A percentile compares a stretch with the other conserved stretches of the same genome.
Evolutionary conservation across 257 asterid species (phyloP).

Genomic region (Perilla frutescens): DNA sequence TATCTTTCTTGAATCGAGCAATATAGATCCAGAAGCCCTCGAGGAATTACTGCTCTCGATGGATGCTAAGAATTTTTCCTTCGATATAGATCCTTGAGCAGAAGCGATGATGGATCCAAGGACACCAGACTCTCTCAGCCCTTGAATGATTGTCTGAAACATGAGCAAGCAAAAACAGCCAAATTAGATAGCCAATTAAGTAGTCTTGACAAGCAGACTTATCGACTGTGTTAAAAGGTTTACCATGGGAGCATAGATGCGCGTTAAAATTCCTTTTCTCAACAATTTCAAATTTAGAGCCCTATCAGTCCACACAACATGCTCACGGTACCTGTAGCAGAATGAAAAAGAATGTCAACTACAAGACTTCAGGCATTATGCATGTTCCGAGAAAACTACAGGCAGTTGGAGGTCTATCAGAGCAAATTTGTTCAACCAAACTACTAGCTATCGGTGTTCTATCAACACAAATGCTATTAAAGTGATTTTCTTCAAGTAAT

Average conservation of each 20-base stretch:
- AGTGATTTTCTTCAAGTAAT: slow-evolving; percentile 3
- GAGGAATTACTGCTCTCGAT: slow-evolving; percentile 68
- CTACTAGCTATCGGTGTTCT: neutral
- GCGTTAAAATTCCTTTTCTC: slow-evolving; percentile 91
- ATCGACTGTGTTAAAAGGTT: slow-evolving; percentile 22
- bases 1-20: slow-evolving; percentile 70
- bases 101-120: slow-evolving; percentile 70
- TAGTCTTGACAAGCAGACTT: slow-evolving; percentile 11
- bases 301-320: slow-evolving; percentile 90
- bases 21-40: slow-evolving; percentile 46
- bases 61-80: slow-evolving; percentile 73
- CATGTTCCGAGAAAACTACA: neutral
- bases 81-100: slow-evolving; percentile 57
- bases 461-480: neutral
- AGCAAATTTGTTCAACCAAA: too few relatives aligned
- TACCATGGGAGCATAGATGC: slow-evolving; percentile 98
- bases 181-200: slow-evolving; percentile 10
- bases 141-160: slow-evolving; percentile 84
- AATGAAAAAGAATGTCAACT: slow-evolving; percentile 16
- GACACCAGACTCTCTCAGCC: slow-evolving; percentile 83
- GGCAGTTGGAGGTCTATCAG: slow-evolving; percentile 9
- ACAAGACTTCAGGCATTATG: neutral
- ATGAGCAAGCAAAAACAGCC: neutral
- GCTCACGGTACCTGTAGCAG: slow-evolving; percentile 86
- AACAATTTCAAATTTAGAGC: slow-evolving; percentile 74